phyloP scores from a whole-genome alignment of 1,284 basidiomycete genomes.

The Apiotrichum mycotoxinovorans region DNA sequence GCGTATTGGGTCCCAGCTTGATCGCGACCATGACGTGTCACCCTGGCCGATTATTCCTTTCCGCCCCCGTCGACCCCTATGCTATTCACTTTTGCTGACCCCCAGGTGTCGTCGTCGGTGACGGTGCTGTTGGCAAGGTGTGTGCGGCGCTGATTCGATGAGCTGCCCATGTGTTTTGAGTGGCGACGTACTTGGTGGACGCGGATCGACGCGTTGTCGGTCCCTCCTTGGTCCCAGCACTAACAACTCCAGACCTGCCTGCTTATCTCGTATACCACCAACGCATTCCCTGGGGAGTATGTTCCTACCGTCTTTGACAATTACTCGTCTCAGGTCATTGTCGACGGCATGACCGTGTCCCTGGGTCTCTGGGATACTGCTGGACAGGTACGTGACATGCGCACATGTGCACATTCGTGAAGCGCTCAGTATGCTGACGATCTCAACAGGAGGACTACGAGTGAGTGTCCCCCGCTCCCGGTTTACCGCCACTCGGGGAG shows the following conservation, averaged over 20 bases:
- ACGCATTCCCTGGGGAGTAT: constrained; percentile 83
- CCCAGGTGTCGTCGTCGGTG: constrained; percentile 83
- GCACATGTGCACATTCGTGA: background rate
- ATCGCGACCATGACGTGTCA: background rate
- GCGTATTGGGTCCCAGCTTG: too few species aligned
- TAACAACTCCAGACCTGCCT: constrained; percentile 73
- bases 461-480: constrained; percentile 27
- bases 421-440: background rate
- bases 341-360: constrained; percentile 97
- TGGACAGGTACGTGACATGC: constrained; percentile 59
- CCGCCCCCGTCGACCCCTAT: background rate
- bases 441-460: constrained; percentile 62
- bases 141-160: constrained; percentile 29
- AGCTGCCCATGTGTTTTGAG: background rate
- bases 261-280: constrained; percentile 95
- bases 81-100: constrained; percentile 1
- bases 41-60: background rate
- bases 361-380: constrained; percentile 99
- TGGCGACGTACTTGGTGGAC: background rate
- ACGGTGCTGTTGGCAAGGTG: constrained; percentile 99
- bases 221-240: background rate
- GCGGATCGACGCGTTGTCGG: background rate
- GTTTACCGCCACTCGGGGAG: background rate
- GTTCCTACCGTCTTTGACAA: constrained; percentile 73
- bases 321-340: constrained; percentile 71